Base-by-base conservation (phyloP, 495 filamentous ascomycete genomes). In the Extremus antarcticus region DNA sequence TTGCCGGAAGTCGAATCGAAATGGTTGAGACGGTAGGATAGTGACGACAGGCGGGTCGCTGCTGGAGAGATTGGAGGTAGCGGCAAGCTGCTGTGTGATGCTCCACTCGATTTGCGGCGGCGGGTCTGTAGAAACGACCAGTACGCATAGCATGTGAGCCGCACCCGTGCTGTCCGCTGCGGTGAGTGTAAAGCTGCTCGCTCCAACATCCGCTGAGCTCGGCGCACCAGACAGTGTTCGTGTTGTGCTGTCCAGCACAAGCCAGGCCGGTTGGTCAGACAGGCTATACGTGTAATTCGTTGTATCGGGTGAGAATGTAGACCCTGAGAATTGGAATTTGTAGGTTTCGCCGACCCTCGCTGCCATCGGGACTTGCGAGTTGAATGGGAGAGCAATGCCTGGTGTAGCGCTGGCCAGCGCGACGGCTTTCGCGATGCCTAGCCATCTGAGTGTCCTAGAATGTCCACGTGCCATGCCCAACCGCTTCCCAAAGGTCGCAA, bases 341-440 rank as follows among this genome's bases (percentile, higher is more conserved):
- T 84, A 90, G 0, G 74, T 71, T 57, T 84, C 58, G 9, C 74
- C 76, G 4, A 83, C 73, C 51, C 84, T 78, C 2, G 85, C 87
- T 50, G 88, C 82, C 2, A 84, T 84, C 38, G 86, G 86, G 11
- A 89, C 74, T 63, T 92, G 86, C 3, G 85, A 76, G 66, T 89
- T 88, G 59, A 90, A 74, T 0, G 85, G 85, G 50, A 88, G 84
- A 35, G 78, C 77, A 48, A 83, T 71, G 52, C 65, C 50, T 2
- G 50, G 50, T 40, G 19, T 52, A 17, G 46, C 53, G 19, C 19
- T 45, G 7, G 41, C 7, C 4, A 21, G 7, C 15, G 41, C n/a
- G 41, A 45, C 41, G 41, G 29, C 29, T 35, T 4, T 35, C 13
- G 29, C 29, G 4, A 35, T 4, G 7, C 29, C 4, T 35, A 13